Evolutionary conservation across 768 basidiomycete genomes (phyloP).

Genomic region (Podaxis pistillaris): DNA sequence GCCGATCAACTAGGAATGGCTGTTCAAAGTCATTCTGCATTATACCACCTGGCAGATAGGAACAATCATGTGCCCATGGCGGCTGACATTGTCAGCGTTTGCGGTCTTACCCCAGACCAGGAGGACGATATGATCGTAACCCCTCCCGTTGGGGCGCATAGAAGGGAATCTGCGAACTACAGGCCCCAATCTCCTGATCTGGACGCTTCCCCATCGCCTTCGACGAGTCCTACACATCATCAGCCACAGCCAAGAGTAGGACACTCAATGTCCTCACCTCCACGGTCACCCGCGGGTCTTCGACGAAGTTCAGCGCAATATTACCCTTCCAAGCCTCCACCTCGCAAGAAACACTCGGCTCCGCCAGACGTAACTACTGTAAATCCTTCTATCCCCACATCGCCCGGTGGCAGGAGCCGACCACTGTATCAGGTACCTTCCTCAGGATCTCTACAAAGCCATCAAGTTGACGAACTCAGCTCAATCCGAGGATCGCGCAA

Average conservation of each 20-base stretch:
- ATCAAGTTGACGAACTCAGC: neutral
- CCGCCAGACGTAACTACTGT: neutral
- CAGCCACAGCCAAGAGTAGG: neutral
- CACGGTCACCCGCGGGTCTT: neutral
- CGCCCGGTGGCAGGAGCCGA: neutral
- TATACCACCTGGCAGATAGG: slow-evolving; percentile 2
- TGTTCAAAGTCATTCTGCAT: neutral
- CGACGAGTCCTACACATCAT: neutral
- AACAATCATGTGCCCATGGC: neutral
- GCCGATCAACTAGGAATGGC: neutral
- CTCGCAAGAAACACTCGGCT: neutral
- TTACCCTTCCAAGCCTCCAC: neutral
- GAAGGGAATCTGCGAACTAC: slow-evolving; percentile 5
- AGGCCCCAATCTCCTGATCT: neutral
- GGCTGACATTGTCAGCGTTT: neutral
- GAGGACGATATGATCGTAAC: neutral
- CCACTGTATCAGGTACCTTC: neutral
- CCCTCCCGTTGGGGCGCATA: neutral
- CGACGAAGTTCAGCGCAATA: slow-evolving; percentile 8
- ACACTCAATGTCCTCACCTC: neutral
- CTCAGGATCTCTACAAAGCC: neutral
- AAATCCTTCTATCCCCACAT: neutral
- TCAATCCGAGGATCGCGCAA: neutral
- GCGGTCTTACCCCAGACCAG: neutral
- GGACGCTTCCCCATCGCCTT: neutral